These are phyloP conservation scores for Coniella lustricola DNA, from an alignment of 2,329 filamentous ascomycete species.

Conservation along the genomic window DNA sequence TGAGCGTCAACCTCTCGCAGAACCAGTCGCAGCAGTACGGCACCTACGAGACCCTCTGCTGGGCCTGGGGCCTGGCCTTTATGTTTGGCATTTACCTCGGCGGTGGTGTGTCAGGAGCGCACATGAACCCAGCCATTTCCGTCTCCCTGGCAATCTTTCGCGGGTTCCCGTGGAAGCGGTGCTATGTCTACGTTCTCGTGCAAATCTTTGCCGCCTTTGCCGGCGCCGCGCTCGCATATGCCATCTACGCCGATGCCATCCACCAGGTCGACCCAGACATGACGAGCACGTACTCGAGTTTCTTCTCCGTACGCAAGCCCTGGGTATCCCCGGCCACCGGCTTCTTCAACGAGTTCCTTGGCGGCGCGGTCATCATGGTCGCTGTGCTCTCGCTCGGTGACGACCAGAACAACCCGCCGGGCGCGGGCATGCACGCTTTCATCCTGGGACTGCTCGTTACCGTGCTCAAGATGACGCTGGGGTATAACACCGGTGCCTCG, in stretches of 20 bases:
- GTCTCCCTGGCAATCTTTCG: constrained; percentile 29
- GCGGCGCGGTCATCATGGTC: constrained; percentile 29
- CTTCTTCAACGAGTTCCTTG: constrained; percentile 30
- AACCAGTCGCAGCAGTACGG: constrained; percentile 20
- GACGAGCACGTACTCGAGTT: constrained; percentile 24
- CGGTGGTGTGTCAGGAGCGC: constrained; percentile 23
- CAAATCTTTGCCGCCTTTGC: constrained; percentile 26
- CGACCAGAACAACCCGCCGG: constrained; percentile 31
- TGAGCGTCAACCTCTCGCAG: constrained; percentile 23
- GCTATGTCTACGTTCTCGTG: constrained; percentile 23
- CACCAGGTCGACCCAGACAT: constrained; percentile 25
- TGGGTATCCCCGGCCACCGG: constrained; percentile 24
- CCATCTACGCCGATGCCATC: constrained; percentile 26
- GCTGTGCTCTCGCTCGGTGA: constrained; percentile 30
- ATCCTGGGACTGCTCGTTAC: constrained; percentile 29
- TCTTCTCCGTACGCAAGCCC: constrained; percentile 27
- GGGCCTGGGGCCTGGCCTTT: constrained; percentile 26
- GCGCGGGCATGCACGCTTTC: constrained; percentile 30
- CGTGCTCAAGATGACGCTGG: constrained; percentile 29
- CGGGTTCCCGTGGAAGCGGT: constrained; percentile 30
- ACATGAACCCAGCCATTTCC: constrained; percentile 31
- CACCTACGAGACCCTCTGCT: constrained; percentile 23
- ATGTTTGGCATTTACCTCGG: constrained; percentile 27
- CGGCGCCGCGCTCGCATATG: constrained; percentile 26
- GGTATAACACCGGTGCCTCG: constrained; percentile 30